phyloP scores from a whole-genome alignment of 768 basidiomycete species.

The Kwoniella dendrophila region DNA sequence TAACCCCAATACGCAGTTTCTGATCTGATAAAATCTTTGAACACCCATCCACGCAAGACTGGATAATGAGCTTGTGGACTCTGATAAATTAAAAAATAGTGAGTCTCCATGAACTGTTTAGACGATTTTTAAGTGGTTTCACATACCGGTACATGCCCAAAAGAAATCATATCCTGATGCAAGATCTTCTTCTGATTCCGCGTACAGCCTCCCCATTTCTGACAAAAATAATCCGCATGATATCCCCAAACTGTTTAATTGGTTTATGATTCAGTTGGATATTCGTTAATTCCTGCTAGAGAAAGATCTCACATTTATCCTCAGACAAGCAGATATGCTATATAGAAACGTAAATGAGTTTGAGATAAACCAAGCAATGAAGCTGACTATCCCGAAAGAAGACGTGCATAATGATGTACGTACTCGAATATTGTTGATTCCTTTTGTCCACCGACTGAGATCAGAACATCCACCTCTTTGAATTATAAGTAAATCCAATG shows the following conservation, averaged over 20 bases:
- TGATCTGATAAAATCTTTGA: slow-evolving; percentile 23
- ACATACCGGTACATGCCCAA: no score
- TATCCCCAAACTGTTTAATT: slow-evolving; percentile 23
- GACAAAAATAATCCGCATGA: slow-evolving; percentile 31
- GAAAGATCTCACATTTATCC: slow-evolving; percentile 17
- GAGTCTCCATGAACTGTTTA: no score
- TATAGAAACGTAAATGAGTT: not conserved
- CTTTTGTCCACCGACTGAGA: slow-evolving; percentile 14
- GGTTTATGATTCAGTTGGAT: not conserved
- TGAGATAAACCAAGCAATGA: no score
- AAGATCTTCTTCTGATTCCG: slow-evolving; percentile 13
- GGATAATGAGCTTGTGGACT: slow-evolving; percentile 25
- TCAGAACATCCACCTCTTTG: slow-evolving; percentile 25
- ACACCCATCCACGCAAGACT: slow-evolving; percentile 31
- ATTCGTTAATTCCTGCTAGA: not conserved
- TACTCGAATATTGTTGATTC: slow-evolving; percentile 29
- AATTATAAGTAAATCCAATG: slow-evolving; percentile 26
- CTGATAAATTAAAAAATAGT: no score
- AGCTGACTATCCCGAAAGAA: no score
- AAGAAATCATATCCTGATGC: slow-evolving; percentile 15
- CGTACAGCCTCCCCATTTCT: slow-evolving; percentile 32
- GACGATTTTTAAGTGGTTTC: no score
- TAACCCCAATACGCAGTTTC: slow-evolving; percentile 29
- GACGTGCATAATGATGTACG: not conserved
- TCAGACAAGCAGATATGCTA: slow-evolving; percentile 27